Evolutionary conservation across 495 filamentous ascomycete species (phyloP).

Genomic region (Emericellopsis terricola): DNA sequence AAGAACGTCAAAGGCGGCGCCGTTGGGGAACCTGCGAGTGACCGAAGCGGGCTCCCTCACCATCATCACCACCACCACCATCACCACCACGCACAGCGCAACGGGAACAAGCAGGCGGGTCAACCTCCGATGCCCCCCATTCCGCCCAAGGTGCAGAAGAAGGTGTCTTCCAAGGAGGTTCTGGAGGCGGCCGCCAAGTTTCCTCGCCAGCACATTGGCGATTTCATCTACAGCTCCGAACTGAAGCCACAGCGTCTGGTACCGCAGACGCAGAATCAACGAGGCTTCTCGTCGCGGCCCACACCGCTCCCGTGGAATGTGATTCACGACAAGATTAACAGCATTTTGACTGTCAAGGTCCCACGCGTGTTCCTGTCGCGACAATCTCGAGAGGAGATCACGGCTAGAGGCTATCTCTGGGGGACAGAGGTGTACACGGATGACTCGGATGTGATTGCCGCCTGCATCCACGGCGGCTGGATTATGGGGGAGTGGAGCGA

Average conservation of each 20-base stretch:
- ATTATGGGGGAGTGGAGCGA: constrained; percentile 75
- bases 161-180: constrained; percentile 46
- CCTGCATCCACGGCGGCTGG: constrained; percentile 85
- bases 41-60: constrained; percentile 23
- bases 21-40: constrained; percentile 37
- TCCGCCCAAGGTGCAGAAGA: constrained; percentile 42
- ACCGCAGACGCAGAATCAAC: constrained; percentile 26
- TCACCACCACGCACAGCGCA: constrained; percentile 18
- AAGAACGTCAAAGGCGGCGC: constrained; percentile 27
- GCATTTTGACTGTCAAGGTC: constrained; percentile 74
- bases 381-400: constrained; percentile 61
- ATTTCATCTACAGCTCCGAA: constrained; percentile 26
- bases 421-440: constrained; percentile 90
- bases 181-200: constrained; percentile 49
- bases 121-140: constrained; percentile 18
- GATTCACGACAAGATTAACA: constrained; percentile 74
- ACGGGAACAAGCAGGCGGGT: constrained; percentile 19
- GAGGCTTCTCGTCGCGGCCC: constrained; percentile 52
- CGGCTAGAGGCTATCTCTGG: constrained; percentile 61
- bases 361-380: constrained; percentile 57
- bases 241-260: constrained; percentile 37
- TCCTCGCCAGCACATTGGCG: constrained; percentile 65
- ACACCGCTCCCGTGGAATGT: constrained; percentile 46
- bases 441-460: constrained; percentile 84
- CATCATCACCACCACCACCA: constrained; percentile 17